Conservation (phyloP, 2,329 filamentous ascomycete species). For the Diaporthe vaccinii region DNA sequence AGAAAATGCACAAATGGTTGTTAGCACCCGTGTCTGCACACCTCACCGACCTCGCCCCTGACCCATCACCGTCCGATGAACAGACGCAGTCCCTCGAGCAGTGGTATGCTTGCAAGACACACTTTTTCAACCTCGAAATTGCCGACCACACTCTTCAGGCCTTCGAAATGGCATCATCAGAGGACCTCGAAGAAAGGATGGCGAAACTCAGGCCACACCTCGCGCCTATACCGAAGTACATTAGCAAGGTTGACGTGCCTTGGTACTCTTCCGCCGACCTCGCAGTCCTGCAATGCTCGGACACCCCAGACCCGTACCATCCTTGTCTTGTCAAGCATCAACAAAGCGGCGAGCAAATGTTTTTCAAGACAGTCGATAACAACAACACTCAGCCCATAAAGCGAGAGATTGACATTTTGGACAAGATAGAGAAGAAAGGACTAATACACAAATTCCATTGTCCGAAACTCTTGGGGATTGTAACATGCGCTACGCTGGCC, state of each 20-base stretch:
- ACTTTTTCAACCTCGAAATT: constrained; percentile 20
- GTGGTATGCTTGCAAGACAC: constrained; percentile 23
- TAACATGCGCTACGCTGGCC: background rate
- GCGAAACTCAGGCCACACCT: constrained; percentile 23
- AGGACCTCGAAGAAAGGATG: constrained; percentile 24
- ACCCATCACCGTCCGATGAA: background rate
- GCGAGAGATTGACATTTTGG: constrained; percentile 18
- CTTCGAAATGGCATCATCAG: constrained; percentile 4
- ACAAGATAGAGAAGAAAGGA: constrained; percentile 14
- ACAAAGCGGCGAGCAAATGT: constrained; percentile 6
- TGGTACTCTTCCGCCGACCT: constrained; percentile 22
- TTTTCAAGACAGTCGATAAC: constrained; percentile 35
- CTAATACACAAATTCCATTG: background rate
- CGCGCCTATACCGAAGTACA: constrained; percentile 16
- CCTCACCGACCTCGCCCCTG: constrained; percentile 1
- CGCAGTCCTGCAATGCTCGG: constrained; percentile 2
- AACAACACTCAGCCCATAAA: constrained; percentile 31
- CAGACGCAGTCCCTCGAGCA: background rate
- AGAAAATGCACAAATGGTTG: background rate
- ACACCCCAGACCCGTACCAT: constrained; percentile 26
- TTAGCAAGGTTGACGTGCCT: constrained; percentile 30
- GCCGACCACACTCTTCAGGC: background rate
- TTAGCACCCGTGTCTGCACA: background rate
- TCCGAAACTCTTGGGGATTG: constrained; percentile 25
- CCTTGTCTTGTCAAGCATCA: constrained; percentile 11